Percentiles rank a stretch among this genome's conserved stretches.
Evolutionary conservation across 2,329 filamentous ascomycete genomes (phyloP).

Genomic region (Alternaria atra): DNA sequence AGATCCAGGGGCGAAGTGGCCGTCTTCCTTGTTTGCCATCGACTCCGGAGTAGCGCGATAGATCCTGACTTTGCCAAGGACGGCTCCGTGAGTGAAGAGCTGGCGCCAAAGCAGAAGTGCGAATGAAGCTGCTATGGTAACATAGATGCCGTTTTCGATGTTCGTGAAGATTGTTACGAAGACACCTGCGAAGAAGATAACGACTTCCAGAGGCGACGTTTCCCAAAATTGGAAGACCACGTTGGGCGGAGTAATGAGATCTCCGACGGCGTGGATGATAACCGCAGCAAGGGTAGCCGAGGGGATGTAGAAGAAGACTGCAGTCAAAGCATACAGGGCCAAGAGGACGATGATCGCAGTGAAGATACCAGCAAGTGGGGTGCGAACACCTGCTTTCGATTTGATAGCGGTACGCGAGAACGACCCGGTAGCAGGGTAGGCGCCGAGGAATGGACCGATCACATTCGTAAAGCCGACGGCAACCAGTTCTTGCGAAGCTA

Average conservation of each 20-base stretch:
- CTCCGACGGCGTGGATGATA: conserved; percentile 94
- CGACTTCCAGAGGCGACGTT: conserved; percentile 86
- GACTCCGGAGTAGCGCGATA: conserved; percentile 85
- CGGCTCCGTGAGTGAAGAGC: conserved; percentile 81
- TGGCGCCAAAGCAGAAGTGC: conserved; percentile 84
- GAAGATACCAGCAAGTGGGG: conserved; percentile 88
- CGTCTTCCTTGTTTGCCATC: conserved; percentile 59
- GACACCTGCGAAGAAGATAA: conserved; percentile 94
- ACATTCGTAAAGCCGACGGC: conserved; percentile 91
- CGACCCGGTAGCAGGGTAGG: conserved; percentile 90
- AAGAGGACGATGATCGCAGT: conserved; percentile 86
- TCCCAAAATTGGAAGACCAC: conserved; percentile 95
- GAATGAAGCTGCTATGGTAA: conserved; percentile 79
- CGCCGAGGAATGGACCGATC: conserved; percentile 88
- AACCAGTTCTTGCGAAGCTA: conserved; percentile 88
- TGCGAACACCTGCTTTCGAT: conserved; percentile 93
- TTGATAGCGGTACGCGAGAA: conserved; percentile 98
- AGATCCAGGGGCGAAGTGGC: conserved; percentile 18
- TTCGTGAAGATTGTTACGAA: conserved; percentile 85
- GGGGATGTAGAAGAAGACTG: conserved; percentile 94
- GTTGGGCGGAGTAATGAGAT: conserved; percentile 89
- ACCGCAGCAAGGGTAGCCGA: conserved; percentile 81
- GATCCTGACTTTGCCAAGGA: conserved; percentile 79
- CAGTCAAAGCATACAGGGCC: conserved; percentile 86
- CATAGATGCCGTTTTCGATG: conserved; percentile 94